These are phyloP conservation scores for Blumeria hordei DNA, from an alignment of 2,329 filamentous ascomycete species.

Conservation along the genomic window DNA sequence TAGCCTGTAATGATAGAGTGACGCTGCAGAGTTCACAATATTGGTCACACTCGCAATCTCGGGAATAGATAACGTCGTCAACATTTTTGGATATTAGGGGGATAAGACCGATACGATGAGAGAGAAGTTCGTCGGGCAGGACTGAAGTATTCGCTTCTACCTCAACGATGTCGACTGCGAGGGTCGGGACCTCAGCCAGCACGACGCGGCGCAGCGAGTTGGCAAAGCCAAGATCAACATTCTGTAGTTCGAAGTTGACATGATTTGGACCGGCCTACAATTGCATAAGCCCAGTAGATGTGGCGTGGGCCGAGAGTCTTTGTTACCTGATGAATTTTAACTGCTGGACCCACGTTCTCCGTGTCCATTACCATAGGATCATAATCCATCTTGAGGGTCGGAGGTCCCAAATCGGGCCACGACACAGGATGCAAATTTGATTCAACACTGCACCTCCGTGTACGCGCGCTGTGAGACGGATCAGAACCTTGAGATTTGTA, in stretches of 20 bases:
- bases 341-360: slow-evolving; percentile 21
- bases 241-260: slow-evolving; percentile 78
- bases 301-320: too few relatives aligned
- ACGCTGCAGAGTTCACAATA: slow-evolving; percentile 86
- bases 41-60: slow-evolving; percentile 91
- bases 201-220: slow-evolving; percentile 82
- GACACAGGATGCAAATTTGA: too few relatives aligned
- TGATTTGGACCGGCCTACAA: slow-evolving; percentile 50
- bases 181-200: slow-evolving; percentile 78
- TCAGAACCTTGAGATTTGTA: too few relatives aligned
- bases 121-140: slow-evolving; percentile 84
- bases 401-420: too few relatives aligned
- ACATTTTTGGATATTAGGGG: slow-evolving; percentile 69
- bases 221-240: slow-evolving; percentile 73
- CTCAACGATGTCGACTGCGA: slow-evolving; percentile 87
- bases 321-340: slow-evolving; percentile 22
- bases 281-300: slow-evolving; percentile 3
- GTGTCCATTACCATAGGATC: slow-evolving; percentile 19
- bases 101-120: slow-evolving; percentile 73
- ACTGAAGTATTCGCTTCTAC: slow-evolving; percentile 88
- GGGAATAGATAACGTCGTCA: slow-evolving; percentile 61
- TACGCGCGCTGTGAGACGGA: too few relatives aligned
- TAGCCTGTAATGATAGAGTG: slow-evolving; percentile 59
- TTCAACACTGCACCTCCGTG: too few relatives aligned
- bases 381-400: slow-evolving; percentile 21